Percentiles rank a stretch among this genome's conserved stretches.
Evolutionary conservation across 1,284 basidiomycete genomes (phyloP).

Genomic region (Athelia sp.): DNA sequence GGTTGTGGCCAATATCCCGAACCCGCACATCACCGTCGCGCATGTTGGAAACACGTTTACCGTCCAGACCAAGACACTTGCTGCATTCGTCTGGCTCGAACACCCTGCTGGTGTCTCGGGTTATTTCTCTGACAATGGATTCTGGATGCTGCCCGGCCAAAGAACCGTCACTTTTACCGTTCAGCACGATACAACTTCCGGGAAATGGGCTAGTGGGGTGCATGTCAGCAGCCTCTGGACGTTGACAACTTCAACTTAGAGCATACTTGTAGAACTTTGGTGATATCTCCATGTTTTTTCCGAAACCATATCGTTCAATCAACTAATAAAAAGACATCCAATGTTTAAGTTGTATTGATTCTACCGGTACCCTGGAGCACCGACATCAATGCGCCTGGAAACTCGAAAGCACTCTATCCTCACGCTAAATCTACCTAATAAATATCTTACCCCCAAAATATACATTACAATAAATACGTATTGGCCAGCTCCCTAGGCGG

Average conservation of each 20-base stretch:
- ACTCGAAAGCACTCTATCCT: too few species aligned
- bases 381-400: too few species aligned
- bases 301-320: too few species aligned
- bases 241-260: background rate
- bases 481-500: too few species aligned
- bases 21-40: slow-evolving; percentile 26
- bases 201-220: background rate
- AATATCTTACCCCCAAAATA: too few species aligned
- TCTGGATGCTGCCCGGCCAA: slow-evolving; percentile 31
- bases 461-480: too few species aligned
- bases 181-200: background rate
- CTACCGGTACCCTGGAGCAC: too few species aligned
- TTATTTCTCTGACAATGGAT: slow-evolving; percentile 36
- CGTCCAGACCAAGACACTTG: slow-evolving; percentile 31
- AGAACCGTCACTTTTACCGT: slow-evolving; percentile 3
- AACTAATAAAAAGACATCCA: too few species aligned
- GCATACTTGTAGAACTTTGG: too few species aligned
- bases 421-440: too few species aligned
- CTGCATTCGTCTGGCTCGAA: slow-evolving; percentile 35
- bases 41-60: slow-evolving; percentile 25
- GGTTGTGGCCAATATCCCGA: slow-evolving; percentile 20
- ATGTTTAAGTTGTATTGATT: too few species aligned
- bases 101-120: slow-evolving; percentile 33
- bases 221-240: background rate
- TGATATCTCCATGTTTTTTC: too few species aligned